These are phyloP conservation scores for Hypoxylon crocopeplum DNA, from an alignment of 495 filamentous ascomycete species.

Conservation along the genomic window DNA sequence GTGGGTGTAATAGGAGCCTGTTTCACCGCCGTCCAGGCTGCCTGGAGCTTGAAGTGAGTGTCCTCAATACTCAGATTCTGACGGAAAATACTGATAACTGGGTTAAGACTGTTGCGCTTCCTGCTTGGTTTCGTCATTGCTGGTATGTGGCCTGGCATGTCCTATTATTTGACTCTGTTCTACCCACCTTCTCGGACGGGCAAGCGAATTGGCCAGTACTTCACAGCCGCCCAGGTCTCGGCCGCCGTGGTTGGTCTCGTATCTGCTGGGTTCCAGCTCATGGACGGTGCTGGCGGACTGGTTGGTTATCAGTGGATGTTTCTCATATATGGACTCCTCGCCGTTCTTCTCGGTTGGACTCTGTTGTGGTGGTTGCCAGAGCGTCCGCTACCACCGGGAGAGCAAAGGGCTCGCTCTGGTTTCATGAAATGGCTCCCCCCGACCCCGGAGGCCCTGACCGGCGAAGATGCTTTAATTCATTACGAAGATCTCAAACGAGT, in stretches of 20 bases:
- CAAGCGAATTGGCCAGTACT: slow-evolving; percentile 88
- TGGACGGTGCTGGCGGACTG: slow-evolving; percentile 79
- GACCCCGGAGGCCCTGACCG: slow-evolving; percentile 73
- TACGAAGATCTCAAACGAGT: slow-evolving; percentile 84
- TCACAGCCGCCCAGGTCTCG: slow-evolving; percentile 87
- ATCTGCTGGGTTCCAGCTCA: slow-evolving; percentile 88
- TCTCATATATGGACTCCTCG: slow-evolving; percentile 81
- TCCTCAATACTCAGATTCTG: not conserved
- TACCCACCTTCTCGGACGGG: slow-evolving; percentile 87
- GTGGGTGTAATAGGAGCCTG: slow-evolving; percentile 85
- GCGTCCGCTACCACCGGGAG: slow-evolving; percentile 73
- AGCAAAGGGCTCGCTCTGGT: slow-evolving; percentile 50
- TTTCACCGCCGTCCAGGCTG: slow-evolving; percentile 78
- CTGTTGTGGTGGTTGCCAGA: slow-evolving; percentile 93
- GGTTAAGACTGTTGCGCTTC: slow-evolving; percentile 73
- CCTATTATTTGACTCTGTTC: slow-evolving; percentile 90
- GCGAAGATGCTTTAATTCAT: slow-evolving; percentile 80
- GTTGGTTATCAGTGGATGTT: slow-evolving; percentile 97
- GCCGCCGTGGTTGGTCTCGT: slow-evolving; percentile 90
- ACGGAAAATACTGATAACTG: no score
- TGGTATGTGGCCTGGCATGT: slow-evolving; percentile 95
- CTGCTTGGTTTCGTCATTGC: slow-evolving; percentile 87
- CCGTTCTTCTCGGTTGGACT: slow-evolving; percentile 69
- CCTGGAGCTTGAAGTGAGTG: slow-evolving; percentile 84
- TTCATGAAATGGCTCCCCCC: slow-evolving; percentile 66